Conservation (phyloP, 352 stramenopile species). For the Thalassiosira hispida region DNA sequence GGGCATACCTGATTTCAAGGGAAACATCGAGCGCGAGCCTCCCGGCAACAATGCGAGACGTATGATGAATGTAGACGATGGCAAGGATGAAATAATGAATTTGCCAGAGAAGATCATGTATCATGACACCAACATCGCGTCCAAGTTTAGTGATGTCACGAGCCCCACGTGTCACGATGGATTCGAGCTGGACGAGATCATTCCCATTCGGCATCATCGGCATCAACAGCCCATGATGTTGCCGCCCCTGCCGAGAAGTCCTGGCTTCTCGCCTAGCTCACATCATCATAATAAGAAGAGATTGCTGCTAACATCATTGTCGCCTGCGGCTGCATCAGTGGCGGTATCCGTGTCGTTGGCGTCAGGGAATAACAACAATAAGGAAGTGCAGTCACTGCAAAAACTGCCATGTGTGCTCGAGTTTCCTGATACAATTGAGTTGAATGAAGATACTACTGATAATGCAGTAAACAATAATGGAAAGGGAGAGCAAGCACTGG, state of each 20-base stretch:
- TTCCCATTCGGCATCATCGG: neutral
- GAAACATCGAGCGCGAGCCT: neutral
- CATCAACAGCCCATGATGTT: neutral
- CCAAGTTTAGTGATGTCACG: constrained; percentile 51
- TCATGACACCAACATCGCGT: constrained; percentile 20
- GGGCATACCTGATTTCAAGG: neutral
- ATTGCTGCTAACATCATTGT: neutral
- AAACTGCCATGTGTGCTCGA: neutral
- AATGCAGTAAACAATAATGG: neutral
- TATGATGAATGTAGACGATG: neutral
- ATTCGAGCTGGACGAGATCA: constrained; percentile 24
- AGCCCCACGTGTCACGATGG: constrained; percentile 38
- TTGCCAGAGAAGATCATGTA: constrained; percentile 23
- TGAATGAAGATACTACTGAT: neutral
- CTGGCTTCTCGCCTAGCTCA: neutral
- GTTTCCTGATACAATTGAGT: neutral
- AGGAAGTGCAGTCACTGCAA: neutral
- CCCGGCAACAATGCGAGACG: neutral
- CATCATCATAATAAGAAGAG: constrained; percentile 1
- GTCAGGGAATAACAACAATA: neutral
- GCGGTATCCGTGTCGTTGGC: constrained; percentile 6
- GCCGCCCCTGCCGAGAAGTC: neutral
- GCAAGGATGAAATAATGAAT: neutral
- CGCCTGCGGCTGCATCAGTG: constrained; percentile 4
- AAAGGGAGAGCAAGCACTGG: neutral